Evolutionary conservation across 768 basidiomycete genomes (phyloP), one percentile per base, ranked within the genome.

Genomic region (Suillus variegatus): DNA sequence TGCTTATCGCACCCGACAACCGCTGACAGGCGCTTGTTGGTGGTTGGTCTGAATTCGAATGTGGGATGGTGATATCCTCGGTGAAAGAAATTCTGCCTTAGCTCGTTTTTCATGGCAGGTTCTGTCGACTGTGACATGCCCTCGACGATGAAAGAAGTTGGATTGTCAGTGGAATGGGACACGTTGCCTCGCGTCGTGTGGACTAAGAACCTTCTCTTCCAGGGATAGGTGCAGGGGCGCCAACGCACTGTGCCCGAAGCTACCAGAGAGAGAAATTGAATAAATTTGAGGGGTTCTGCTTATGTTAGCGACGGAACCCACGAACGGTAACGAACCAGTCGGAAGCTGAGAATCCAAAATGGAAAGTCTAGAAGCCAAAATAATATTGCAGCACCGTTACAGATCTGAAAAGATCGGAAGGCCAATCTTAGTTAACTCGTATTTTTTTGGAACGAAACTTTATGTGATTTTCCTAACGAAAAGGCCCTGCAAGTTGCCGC

Each of bases 391-490:
- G 49, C 20, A 47, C 43, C 43, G 43, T 20, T 44, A 44, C 43
- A 51, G 28, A 41, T 55, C 51, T 60, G 60, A 54, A 36, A 32
- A 52, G 41, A 44, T 64, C 25, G 44, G 61, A 35, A 28, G 38
- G 7, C 25, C 49, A 67, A 65, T 72, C 65, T 67, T 56, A 68
- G 62, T 64, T 61, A 68, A 43, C n/a, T 22, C 47, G 49, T 66
- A 52, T 61, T 60, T 64, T 63, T 57, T 40, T 49, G 5, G 10
- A 43, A 36, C 54, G 18, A 43, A 60, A 60, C 58, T 43, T 71
- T 70, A 70, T 64, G 68, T 72, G 64, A 71, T 71, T 63, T 64
- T 51, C 64, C 38, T 64, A 47, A 64, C 51, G 49, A 61, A 65
- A 46, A 28, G 14, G 36, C 20, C 13, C 32, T 60, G 25, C 40